Evolutionary conservation across 2,329 filamentous ascomycete species (phyloP), one percentile per base, ranked within the genome.

Genomic region (Fusarium gaditjirri): DNA sequence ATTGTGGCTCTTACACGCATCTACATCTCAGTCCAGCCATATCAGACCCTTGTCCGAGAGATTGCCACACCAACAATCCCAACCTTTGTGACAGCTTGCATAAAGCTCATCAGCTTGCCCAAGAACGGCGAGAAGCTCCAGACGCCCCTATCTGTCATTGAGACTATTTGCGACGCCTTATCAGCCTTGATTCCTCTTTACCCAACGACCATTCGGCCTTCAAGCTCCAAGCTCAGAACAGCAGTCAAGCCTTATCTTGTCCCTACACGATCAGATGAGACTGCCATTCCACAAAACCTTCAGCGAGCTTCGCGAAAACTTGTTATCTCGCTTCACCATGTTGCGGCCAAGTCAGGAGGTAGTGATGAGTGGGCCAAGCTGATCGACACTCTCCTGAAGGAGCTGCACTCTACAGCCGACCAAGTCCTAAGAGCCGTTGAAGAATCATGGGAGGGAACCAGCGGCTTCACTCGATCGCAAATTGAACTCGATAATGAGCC

Each of bases 61-160:
- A 93, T 98, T 68, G 95, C 93, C 2, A 97, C 94, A 0, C 94
- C 94, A 6, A 93, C 90, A 6, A 84, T 98, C 25, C 90, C 93
- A 3, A 84, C 88, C 3, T 97, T 95, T 76, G 87, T 95, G 49
- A 90, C 89, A 2, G 86, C 92, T 6, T 94, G 92, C 75, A 81
- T 97, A 47, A 90, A 92, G 75, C 85, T 95, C 47, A 82, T 88
- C 78, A 85, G 90, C 72, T 79, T 83, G 1, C 80, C 83, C 0
- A 80, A 84, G 5, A 62, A 76, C 14, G 76, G 67, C 19, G 73
- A 76, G 42, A 57, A 66, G 13, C 55, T 73, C 2, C 63, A 76
- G 9, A 80, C 82, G 17, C 86, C 85, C 52, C 78, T 79, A 68
- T 81, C 84, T 16, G 83, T 94, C 39, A 80, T 93, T 42, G 90